These are phyloP conservation scores for Hypericum androsaemum DNA, from an alignment of 345 rosid genomes.

Conservation along the genomic window DNA sequence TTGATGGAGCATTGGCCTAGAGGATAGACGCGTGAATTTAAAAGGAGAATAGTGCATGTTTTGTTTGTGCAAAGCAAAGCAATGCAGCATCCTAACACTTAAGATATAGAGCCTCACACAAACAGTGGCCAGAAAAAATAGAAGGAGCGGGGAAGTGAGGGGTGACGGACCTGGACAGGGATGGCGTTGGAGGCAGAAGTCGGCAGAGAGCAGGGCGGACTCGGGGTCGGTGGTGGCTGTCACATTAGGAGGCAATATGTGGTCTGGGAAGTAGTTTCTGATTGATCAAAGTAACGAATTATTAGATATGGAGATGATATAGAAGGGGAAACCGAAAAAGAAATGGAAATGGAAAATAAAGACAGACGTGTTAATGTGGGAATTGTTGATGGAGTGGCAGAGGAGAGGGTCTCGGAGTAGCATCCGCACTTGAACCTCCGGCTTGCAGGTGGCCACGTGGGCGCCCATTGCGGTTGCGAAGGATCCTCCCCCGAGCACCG, in stretches of 20 bases:
- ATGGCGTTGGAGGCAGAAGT: conserved; percentile 86
- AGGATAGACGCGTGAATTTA: no score
- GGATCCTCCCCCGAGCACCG: conserved; percentile 95
- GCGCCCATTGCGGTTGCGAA: conserved; percentile 97
- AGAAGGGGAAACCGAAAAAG: not conserved
- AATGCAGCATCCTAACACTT: no score
- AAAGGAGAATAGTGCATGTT: no score
- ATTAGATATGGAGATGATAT: no score
- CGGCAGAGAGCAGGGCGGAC: conserved; percentile 65
- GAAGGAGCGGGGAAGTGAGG: not conserved
- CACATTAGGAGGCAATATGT: conserved; percentile 70
- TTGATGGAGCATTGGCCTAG: no score
- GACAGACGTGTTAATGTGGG: conserved; percentile 47
- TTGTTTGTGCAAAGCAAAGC: no score
- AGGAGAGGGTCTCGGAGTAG: conserved; percentile 70
- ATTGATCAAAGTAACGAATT: no score
- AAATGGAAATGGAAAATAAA: conserved; percentile 2
- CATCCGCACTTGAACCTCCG: conserved; percentile 60
- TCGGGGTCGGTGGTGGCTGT: conserved; percentile 68
- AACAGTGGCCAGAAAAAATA: no score
- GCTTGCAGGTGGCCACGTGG: conserved; percentile 66
- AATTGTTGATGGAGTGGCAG: conserved; percentile 55
- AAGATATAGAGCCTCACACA: no score
- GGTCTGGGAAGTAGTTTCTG: conserved; percentile 77
- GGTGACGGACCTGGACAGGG: conserved; percentile 67